Percentiles rank a stretch among this genome's conserved stretches.
Conservation (phyloP, 441 rosid genomes). For the Euphorbia celastroides region DNA sequence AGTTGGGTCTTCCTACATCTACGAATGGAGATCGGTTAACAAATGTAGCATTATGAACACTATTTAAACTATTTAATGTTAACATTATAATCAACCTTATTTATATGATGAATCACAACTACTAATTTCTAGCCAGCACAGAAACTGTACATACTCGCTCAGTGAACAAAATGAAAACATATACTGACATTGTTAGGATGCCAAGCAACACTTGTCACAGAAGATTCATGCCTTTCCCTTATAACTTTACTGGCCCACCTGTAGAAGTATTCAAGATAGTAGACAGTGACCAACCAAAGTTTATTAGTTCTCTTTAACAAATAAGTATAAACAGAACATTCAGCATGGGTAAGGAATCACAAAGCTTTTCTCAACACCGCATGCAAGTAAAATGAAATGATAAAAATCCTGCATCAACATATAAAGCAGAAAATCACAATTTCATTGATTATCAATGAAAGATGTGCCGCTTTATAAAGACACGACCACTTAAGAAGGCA, state of each 20-base stretch:
- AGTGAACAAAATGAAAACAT: background rate
- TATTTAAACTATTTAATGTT: background rate
- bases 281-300: background rate
- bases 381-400: background rate
- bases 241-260: slow-evolving; percentile 99
- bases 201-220: slow-evolving; percentile 96
- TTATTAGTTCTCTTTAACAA: background rate
- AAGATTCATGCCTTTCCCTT: slow-evolving; percentile 83
- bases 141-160: background rate
- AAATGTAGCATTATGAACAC: background rate
- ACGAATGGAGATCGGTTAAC: background rate
- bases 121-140: slow-evolving; percentile 4
- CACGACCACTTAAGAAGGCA: background rate
- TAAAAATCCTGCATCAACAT: background rate
- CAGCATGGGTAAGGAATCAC: background rate
- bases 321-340: background rate
- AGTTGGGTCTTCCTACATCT: background rate
- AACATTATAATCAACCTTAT: background rate
- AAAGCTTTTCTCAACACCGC: background rate
- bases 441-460: background rate
- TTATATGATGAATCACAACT: background rate
- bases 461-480: background rate
- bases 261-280: slow-evolving; percentile 17
- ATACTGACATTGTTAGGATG: slow-evolving; percentile 87
- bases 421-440: background rate